Evolutionary conservation across 2,329 filamentous ascomycete genomes (phyloP).

Genomic region (Fusarium odoratissimum): DNA sequence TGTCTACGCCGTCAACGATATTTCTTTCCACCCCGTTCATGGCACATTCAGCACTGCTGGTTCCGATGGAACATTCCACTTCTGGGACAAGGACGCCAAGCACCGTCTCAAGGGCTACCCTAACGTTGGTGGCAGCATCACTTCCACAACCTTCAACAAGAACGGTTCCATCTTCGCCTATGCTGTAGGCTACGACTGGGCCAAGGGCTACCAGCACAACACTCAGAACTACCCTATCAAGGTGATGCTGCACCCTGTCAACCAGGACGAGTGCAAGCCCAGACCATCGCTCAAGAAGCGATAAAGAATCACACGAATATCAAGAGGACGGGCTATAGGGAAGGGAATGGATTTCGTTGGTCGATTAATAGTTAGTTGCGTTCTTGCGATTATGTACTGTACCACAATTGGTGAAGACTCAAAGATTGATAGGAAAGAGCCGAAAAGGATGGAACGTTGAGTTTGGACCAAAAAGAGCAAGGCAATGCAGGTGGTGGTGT

Average conservation of each 20-base stretch:
- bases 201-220: conserved; percentile 92
- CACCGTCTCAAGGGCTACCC: conserved; percentile 91
- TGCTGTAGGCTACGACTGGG: conserved; percentile 97
- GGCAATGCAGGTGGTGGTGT: conserved; percentile 32
- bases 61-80: conserved; percentile 95
- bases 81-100: conserved; percentile 95
- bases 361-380: conserved; percentile 33
- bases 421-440: conserved; percentile 24
- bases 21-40: conserved; percentile 95
- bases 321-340: not conserved
- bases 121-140: conserved; percentile 85
- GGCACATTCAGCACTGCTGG: conserved; percentile 99
- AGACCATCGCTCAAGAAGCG: conserved; percentile 70
- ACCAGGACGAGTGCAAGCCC: conserved; percentile 71
- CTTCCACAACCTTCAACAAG: conserved; percentile 89
- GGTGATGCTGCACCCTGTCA: conserved; percentile 85
- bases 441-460: conserved; percentile 22
- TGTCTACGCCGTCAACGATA: conserved; percentile 95
- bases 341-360: not conserved
- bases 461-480: conserved; percentile 8
- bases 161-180: conserved; percentile 87
- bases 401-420: conserved; percentile 4
- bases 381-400: conserved; percentile 32
- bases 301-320: conserved; percentile 49
- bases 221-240: conserved; percentile 79